Percentiles rank a stretch among this genome's conserved stretches.
Conservation (phyloP, 352 stramenopile species). For the Pythium dissotocum region DNA sequence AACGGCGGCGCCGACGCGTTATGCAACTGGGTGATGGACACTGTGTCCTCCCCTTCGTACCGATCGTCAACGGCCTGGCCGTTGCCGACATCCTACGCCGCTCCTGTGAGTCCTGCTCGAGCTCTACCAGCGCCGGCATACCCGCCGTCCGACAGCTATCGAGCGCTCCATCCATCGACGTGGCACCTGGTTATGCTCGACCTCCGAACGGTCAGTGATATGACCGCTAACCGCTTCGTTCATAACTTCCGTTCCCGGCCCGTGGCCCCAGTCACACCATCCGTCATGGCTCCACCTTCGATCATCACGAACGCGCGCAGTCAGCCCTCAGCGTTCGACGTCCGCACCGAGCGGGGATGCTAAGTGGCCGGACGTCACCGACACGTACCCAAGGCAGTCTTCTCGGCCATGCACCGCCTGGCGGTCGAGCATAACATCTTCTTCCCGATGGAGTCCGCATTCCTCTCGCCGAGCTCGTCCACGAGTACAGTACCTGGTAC, state of each 20-base stretch:
- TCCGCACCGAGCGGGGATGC: neutral
- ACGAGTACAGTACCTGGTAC: neutral
- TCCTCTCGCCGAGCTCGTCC: neutral
- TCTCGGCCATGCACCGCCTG: neutral
- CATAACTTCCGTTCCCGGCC: neutral
- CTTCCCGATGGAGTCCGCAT: neutral
- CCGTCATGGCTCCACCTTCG: neutral
- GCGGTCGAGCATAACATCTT: neutral
- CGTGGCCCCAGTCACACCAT: neutral
- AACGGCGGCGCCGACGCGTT: constrained; percentile 3
- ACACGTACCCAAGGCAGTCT: neutral
- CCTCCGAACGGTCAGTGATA: neutral
- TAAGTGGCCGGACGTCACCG: neutral
- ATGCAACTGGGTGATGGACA: constrained; percentile 30
- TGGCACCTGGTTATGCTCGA: constrained; percentile 1
- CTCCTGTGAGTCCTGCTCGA: neutral
- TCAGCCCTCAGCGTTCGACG: neutral
- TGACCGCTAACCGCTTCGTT: neutral
- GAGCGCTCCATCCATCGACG: neutral
- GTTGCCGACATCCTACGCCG: neutral
- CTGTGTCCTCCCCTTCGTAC: neutral
- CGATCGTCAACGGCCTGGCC: neutral
- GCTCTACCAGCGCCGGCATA: too few species aligned
- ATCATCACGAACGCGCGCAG: neutral
- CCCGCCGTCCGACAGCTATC: neutral